Base-by-base conservation (phyloP, 176 grass and related monocot genomes). In the Carex parvula region DNA sequence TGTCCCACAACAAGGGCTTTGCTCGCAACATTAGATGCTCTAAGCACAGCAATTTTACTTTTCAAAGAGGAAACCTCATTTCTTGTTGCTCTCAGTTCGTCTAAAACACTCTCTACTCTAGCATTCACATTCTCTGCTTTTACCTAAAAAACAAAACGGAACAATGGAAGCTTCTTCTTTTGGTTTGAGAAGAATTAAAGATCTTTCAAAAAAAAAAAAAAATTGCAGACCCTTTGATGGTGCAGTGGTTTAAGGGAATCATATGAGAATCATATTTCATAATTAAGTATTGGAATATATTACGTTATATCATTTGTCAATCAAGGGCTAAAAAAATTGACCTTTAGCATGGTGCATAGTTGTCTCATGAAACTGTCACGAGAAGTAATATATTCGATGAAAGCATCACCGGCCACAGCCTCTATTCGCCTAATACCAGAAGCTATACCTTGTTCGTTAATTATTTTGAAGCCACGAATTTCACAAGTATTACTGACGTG, bases 391-490 rank as follows among this genome's bases (percentile, higher is more conserved):
- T 98, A 94, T 52, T 94, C 92, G 61, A 98, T 80, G 82, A 98
- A 98, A 60, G 92, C 92, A 77, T 98, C 95, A 48, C 95, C 95
- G 64, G 95, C 95, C 61, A 98, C 92, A 66, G 92, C 95, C 80
- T 98, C 95, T 18, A 94, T 98, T 58, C 95, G 90, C 87, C 95
- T 94, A 79, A 93, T 33, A 84, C 95, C 95, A 89, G 92, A 98
- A 84, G 95, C 92, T 88, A 98, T 94, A 61, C 95, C 92, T 33
- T 98, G 95, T 84, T 98, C 95, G 41, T 91, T 94, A 18, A 94
- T 93, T 90, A 98, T 89, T 88, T 91, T 98, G 83, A 98, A 98
- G 53, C 95, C 95, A 80, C 92, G 92, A 44, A 98, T 91, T 79
- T 94, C 92, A 64, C 88, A 87, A 64, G 95, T 94, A 91, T 93